phyloP scores from a whole-genome alignment of 441 rosid genomes.

The Pelargonium myrrhifolium region DNA sequence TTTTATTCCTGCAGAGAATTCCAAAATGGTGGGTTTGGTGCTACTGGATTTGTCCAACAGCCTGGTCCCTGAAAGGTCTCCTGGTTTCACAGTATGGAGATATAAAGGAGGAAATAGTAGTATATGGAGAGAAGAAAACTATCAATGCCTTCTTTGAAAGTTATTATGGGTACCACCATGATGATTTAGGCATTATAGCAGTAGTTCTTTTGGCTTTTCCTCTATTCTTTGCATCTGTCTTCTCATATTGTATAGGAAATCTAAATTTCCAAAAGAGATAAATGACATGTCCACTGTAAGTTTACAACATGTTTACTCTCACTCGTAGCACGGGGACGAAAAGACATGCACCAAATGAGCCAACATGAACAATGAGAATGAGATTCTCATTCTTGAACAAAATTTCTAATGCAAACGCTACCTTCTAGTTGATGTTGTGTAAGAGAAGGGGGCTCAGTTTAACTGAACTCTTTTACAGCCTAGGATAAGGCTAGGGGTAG shows the following conservation, averaged over 20 bases:
- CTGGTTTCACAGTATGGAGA: conserved; percentile 37
- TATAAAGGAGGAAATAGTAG: conserved; percentile 21
- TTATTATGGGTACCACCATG: conserved; percentile 22
- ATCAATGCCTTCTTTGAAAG: conserved; percentile 22
- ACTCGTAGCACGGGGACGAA: too few species aligned
- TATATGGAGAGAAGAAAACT: conserved; percentile 24
- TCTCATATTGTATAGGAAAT: conserved; percentile 11
- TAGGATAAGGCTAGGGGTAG: too few species aligned
- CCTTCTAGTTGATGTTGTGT: too few species aligned
- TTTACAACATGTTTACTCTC: too few species aligned
- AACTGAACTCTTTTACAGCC: too few species aligned
- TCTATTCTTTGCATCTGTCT: conserved; percentile 23
- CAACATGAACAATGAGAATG: too few species aligned
- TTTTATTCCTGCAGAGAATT: conserved; percentile 21
- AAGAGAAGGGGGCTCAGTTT: too few species aligned
- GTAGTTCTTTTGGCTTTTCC: conserved; percentile 27
- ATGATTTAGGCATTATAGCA: conserved; percentile 22
- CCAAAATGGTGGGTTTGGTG: conserved; percentile 42
- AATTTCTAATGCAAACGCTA: too few species aligned
- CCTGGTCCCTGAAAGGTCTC: conserved; percentile 34
- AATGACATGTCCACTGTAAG: too few species aligned
- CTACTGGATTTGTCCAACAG: conserved; percentile 33
- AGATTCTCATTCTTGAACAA: too few species aligned
- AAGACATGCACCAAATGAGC: too few species aligned
- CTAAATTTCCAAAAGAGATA: too few species aligned